Conservation (phyloP, 2,329 filamentous ascomycete genomes). For the Septoria linicola region DNA sequence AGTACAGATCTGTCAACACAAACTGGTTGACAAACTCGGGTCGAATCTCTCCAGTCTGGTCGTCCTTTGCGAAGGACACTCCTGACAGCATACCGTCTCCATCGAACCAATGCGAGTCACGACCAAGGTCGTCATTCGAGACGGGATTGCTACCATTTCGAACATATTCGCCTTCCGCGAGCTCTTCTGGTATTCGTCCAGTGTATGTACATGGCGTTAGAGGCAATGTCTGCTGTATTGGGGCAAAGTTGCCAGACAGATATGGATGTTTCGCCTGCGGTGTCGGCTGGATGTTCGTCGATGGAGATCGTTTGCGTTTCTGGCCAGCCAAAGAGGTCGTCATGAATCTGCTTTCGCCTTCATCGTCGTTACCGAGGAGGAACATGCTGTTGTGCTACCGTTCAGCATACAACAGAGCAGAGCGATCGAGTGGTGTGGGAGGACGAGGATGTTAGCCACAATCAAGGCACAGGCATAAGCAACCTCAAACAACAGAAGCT, state of each 20-base stretch:
- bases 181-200: conserved; percentile 62
- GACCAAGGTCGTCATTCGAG: conserved; percentile 58
- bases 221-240: conserved; percentile 56
- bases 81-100: conserved; percentile 73
- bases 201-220: conserved; percentile 58
- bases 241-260: conserved; percentile 68
- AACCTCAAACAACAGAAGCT: too few relatives aligned
- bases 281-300: conserved; percentile 33
- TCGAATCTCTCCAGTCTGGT: conserved; percentile 44
- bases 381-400: conserved; percentile 1
- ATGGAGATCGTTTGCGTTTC: conserved; percentile 36
- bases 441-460: too few relatives aligned
- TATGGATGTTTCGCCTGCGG: conserved; percentile 45
- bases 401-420: too few relatives aligned
- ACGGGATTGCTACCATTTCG: conserved; percentile 70
- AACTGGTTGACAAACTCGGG: conserved; percentile 70
- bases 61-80: conserved; percentile 56
- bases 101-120: conserved; percentile 72
- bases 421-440: too few relatives aligned
- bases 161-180: conserved; percentile 68
- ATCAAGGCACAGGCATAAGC: too few relatives aligned
- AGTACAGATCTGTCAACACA: conserved; percentile 65
- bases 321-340: conserved; percentile 5
- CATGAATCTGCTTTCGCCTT: conserved; percentile 2
- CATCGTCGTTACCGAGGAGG: neutral